Evolutionary conservation across 805 yeast species (phyloP).

Genomic region (Lachancea thermotolerans): DNA sequence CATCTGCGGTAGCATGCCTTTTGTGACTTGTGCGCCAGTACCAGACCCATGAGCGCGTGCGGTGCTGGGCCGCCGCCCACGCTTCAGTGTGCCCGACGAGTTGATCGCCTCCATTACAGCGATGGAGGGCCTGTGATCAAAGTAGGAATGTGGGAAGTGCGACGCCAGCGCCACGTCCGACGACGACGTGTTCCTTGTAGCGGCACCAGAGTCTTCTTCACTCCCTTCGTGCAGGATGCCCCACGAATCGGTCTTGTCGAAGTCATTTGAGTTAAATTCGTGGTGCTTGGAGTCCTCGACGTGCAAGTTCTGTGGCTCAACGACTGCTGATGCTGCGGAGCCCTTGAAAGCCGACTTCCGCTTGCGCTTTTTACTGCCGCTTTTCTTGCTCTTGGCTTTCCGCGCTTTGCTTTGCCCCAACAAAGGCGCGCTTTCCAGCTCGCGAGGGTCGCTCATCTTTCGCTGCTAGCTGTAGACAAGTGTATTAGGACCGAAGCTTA

Average conservation of each 20-base stretch:
- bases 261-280: constrained; percentile 16
- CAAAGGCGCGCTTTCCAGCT: constrained; percentile 6
- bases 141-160: constrained; percentile 8
- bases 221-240: constrained; percentile 28
- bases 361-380: constrained; percentile 3
- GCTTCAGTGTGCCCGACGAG: constrained; percentile 2
- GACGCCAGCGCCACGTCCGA: constrained; percentile 4
- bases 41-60: not conserved
- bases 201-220: constrained; percentile 6
- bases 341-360: constrained; percentile 11
- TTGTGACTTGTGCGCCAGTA: not conserved
- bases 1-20: not conserved
- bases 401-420: constrained; percentile 5
- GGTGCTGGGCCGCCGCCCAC: constrained; percentile 3
- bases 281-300: not conserved
- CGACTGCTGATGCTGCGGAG: not conserved
- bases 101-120: constrained; percentile 9
- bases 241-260: constrained; percentile 30
- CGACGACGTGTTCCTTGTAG: constrained; percentile 2
- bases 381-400: constrained; percentile 2
- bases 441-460: constrained; percentile 2
- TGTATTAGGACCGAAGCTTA: no score
- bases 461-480: not conserved
- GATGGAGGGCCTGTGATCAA: constrained; percentile 12
- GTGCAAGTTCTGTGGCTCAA: not conserved